Evolutionary conservation across 2,329 filamentous ascomycete species (phyloP).

Genomic region (Beauveria bassiana): DNA sequence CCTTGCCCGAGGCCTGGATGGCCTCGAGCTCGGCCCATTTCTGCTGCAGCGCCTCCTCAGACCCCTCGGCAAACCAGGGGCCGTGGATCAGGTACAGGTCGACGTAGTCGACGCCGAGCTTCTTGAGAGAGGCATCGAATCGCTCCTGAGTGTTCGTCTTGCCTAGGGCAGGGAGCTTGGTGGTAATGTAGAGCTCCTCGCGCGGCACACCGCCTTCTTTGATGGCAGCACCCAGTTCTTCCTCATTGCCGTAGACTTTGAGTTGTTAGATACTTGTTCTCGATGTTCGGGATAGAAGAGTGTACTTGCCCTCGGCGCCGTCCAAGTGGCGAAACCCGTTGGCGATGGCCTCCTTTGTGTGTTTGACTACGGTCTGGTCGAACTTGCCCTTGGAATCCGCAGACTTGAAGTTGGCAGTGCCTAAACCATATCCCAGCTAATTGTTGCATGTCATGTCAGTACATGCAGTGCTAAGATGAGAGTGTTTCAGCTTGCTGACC

Average conservation of each 20-base stretch:
- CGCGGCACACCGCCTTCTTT: constrained; percentile 57
- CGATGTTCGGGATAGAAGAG: background rate
- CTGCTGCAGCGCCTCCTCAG: constrained; percentile 45
- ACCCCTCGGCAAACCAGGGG: constrained; percentile 43
- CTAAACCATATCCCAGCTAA: constrained; percentile 64
- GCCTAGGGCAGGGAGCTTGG: constrained; percentile 41
- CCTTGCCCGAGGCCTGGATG: constrained; percentile 58
- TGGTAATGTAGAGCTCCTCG: constrained; percentile 60
- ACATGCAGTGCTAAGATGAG: constrained; percentile 12
- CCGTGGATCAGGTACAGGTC: constrained; percentile 62
- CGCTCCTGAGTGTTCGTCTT: constrained; percentile 38
- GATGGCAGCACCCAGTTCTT: constrained; percentile 65
- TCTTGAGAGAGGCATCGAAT: constrained; percentile 53
- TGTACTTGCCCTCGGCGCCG: constrained; percentile 54
- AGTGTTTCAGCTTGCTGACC: constrained; percentile 29
- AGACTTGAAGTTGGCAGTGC: constrained; percentile 58
- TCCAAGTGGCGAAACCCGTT: constrained; percentile 68
- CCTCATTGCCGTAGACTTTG: constrained; percentile 56
- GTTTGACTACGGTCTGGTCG: constrained; percentile 44
- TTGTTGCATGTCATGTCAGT: background rate
- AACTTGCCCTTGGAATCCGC: constrained; percentile 33
- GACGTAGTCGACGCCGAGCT: constrained; percentile 62
- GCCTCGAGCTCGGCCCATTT: constrained; percentile 55
- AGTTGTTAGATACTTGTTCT: background rate
- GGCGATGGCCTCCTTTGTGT: constrained; percentile 55